Conservation (phyloP, 2,329 filamentous ascomycete species). For the Paradendryphiella salina region DNA sequence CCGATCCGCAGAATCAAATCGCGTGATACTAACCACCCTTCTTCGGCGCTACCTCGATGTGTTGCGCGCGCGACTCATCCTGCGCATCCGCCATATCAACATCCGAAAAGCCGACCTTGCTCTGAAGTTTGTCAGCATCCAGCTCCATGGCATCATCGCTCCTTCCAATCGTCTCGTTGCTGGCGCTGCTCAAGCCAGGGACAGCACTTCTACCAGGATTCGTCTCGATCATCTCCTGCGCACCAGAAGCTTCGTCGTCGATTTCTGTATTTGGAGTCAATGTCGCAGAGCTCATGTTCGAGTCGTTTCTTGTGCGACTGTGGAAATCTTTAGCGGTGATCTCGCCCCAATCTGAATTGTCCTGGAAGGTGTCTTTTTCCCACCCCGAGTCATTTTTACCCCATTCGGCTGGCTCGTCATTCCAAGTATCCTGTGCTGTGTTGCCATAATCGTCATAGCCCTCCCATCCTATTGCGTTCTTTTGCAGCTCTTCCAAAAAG, state of each 20-base stretch:
- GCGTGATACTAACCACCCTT: slow-evolving; percentile 24
- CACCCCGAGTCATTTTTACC: slow-evolving; percentile 17
- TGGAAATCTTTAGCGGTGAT: slow-evolving; percentile 29
- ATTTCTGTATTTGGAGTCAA: slow-evolving; percentile 44
- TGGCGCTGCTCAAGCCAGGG: slow-evolving; percentile 24
- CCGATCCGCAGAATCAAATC: too few species aligned
- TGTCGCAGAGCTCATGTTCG: slow-evolving; percentile 33
- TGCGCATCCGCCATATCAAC: slow-evolving; percentile 30
- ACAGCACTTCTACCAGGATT: slow-evolving; percentile 27
- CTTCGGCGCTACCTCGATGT: slow-evolving; percentile 33
- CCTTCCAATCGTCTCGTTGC: slow-evolving; percentile 29
- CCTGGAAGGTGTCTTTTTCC: slow-evolving; percentile 21
- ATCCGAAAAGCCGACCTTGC: slow-evolving; percentile 23
- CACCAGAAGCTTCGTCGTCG: slow-evolving; percentile 25
- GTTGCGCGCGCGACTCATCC: slow-evolving; percentile 18
- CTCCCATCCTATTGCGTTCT: slow-evolving; percentile 19
- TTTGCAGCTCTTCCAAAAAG: slow-evolving; percentile 40
- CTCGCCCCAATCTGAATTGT: slow-evolving; percentile 25
- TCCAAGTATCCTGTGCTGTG: not conserved
- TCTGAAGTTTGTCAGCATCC: slow-evolving; percentile 12
- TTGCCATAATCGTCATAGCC: slow-evolving; percentile 12
- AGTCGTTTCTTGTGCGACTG: slow-evolving; percentile 15
- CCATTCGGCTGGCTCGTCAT: not conserved
- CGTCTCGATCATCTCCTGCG: slow-evolving; percentile 35
- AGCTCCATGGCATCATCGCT: slow-evolving; percentile 28